Conservation (phyloP, 225 moss, liverwort and hornwort species). For the Ulota crispa region DNA sequence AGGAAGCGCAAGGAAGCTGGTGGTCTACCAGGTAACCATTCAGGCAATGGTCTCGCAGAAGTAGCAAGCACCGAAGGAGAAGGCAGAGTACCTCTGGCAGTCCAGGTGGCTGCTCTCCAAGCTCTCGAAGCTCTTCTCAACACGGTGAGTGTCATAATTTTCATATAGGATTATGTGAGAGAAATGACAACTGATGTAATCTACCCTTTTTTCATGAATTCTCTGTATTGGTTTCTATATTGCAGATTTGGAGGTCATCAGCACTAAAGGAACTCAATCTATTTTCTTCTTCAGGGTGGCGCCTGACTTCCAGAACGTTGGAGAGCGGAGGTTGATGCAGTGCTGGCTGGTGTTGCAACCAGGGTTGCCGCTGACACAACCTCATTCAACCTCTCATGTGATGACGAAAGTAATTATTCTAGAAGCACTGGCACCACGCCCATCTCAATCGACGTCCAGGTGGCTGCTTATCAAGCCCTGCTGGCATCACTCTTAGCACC, state of each 20-base stretch:
- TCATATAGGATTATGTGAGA: not conserved
- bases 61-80: slow-evolving; percentile 32
- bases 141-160: slow-evolving; percentile 59
- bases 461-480: slow-evolving; percentile 81
- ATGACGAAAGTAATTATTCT: slow-evolving; percentile 60
- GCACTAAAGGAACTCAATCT: not conserved
- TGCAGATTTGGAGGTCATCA: not conserved
- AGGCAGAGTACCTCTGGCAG: slow-evolving; percentile 54
- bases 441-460: slow-evolving; percentile 62
- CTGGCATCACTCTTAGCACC: slow-evolving; percentile 81
- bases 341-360: slow-evolving; percentile 67
- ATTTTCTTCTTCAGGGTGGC: slow-evolving; percentile 63
- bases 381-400: slow-evolving; percentile 54
- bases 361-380: slow-evolving; percentile 62
- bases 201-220: not conserved
- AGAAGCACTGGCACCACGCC: slow-evolving; percentile 38
- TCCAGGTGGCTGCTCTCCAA: slow-evolving; percentile 87
- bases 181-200: not conserved
- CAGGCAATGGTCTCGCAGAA: slow-evolving; percentile 50
- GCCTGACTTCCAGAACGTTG: slow-evolving; percentile 82
- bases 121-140: slow-evolving; percentile 88
- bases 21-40: slow-evolving; percentile 58
- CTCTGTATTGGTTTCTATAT: not conserved
- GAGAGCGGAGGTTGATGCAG: slow-evolving; percentile 90
- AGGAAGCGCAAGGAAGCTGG: slow-evolving; percentile 89